Percentiles rank a stretch among this genome's conserved stretches.
phyloP scores from a whole-genome alignment of 2,329 filamentous ascomycete genomes.

The Alternaria brassicicola region DNA sequence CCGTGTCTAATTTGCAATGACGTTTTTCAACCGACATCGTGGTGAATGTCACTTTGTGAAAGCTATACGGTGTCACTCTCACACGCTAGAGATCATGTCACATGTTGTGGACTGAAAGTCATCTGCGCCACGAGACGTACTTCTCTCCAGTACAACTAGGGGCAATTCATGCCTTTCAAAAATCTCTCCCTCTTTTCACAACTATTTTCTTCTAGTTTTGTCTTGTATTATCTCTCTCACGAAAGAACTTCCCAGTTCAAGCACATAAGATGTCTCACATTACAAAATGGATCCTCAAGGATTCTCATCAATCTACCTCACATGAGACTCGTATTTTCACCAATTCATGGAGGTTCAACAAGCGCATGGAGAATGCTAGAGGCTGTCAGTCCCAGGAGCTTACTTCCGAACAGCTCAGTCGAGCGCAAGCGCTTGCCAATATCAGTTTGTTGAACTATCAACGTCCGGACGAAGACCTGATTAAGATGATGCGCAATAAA shows the following conservation, averaged over 20 bases:
- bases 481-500: neutral
- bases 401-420: neutral
- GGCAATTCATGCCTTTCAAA: neutral
- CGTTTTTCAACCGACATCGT: neutral
- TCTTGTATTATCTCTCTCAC: neutral
- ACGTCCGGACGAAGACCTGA: neutral
- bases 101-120: neutral
- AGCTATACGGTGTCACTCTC: neutral
- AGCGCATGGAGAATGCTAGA: neutral
- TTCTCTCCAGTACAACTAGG: neutral
- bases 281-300: neutral
- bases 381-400: neutral
- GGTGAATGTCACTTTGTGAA: neutral
- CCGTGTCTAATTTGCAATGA: neutral
- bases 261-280: neutral
- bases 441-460: conserved; percentile 4
- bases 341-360: neutral
- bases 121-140: neutral
- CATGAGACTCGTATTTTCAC: neutral
- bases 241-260: neutral
- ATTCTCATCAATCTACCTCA: neutral
- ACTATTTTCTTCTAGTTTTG: neutral
- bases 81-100: neutral
- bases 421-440: conserved; percentile 3
- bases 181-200: neutral